A percentile compares a stretch with the other conserved stretches of the same genome.
phyloP scores from a whole-genome alignment of 2,329 filamentous ascomycete species.

The Fusarium odoratissimum region DNA sequence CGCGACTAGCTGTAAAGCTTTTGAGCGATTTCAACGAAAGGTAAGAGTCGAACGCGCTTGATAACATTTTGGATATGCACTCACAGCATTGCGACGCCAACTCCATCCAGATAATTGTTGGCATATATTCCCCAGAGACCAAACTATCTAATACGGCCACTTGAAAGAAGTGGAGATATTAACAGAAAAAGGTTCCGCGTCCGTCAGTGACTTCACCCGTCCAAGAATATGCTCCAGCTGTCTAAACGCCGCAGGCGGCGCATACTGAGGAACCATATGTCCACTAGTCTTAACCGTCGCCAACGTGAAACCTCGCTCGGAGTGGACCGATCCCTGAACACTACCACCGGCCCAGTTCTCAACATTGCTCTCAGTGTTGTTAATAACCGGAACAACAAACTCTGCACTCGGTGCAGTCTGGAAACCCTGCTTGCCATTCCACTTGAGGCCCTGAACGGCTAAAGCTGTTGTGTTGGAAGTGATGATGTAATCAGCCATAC shows the following conservation, averaged over 20 bases:
- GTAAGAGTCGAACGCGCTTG: no score
- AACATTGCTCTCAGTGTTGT: constrained; percentile 10
- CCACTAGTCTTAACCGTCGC: constrained; percentile 21
- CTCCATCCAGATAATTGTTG: no score
- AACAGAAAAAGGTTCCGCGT: constrained; percentile 2
- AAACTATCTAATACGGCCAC: no score
- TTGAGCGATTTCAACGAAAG: no score
- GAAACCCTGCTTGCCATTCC: constrained; percentile 21
- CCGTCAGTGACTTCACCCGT: constrained; percentile 8
- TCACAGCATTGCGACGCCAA: no score
- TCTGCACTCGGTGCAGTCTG: neutral
- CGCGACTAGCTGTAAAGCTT: no score
- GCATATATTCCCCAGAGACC: no score
- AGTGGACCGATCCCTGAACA: constrained; percentile 9
- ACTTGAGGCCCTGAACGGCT: neutral
- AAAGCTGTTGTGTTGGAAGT: constrained; percentile 14
- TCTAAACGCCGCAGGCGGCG: constrained; percentile 13
- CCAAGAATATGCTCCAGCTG: constrained; percentile 22
- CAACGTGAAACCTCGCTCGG: constrained; percentile 6
- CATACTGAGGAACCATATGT: constrained; percentile 25
- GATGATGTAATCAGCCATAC: constrained; percentile 20
- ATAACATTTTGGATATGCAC: no score
- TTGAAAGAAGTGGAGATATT: constrained; percentile 23
- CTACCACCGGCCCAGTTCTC: constrained; percentile 23
- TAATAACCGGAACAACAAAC: constrained; percentile 12